Conservation (phyloP, 371 early-diverging fungal genomes). For the Sporodiniella umbellata region DNA sequence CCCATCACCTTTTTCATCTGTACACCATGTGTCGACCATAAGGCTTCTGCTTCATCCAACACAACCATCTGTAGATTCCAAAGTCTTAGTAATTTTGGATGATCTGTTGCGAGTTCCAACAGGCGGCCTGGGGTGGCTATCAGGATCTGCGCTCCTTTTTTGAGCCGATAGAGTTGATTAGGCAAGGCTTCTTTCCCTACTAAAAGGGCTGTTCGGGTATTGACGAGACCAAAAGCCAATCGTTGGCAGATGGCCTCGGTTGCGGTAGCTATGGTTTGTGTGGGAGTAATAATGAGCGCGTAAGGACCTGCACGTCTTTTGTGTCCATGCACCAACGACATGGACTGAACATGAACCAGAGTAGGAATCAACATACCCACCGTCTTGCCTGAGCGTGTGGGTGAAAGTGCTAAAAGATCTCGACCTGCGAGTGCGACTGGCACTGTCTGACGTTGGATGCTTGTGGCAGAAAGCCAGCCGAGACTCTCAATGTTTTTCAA, state of each 20-base stretch:
- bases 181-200: conserved; percentile 55
- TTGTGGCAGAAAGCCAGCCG: conserved; percentile 48
- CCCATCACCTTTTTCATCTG: conserved; percentile 51
- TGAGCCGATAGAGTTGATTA: conserved; percentile 51
- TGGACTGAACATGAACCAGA: conserved; percentile 47
- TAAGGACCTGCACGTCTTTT: conserved; percentile 48
- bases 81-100: conserved; percentile 36
- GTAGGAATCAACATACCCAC: conserved; percentile 52
- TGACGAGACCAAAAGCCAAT: conserved; percentile 42
- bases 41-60: conserved; percentile 61
- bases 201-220: conserved; percentile 54
- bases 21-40: conserved; percentile 49
- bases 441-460: conserved; percentile 67
- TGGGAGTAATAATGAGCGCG: conserved; percentile 57
- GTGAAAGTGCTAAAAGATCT: conserved; percentile 69
- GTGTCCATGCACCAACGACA: conserved; percentile 33
- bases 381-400: conserved; percentile 68
- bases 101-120: conserved; percentile 42
- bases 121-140: conserved; percentile 63
- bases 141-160: conserved; percentile 55
- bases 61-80: conserved; percentile 54
- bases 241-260: conserved; percentile 45
- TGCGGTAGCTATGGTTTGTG: conserved; percentile 53
- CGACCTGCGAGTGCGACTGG: conserved; percentile 63
- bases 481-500: conserved; percentile 35